phyloP scores from a whole-genome alignment of 2,329 filamentous ascomycete species.

The Mycosphaerelloides madeirae region DNA sequence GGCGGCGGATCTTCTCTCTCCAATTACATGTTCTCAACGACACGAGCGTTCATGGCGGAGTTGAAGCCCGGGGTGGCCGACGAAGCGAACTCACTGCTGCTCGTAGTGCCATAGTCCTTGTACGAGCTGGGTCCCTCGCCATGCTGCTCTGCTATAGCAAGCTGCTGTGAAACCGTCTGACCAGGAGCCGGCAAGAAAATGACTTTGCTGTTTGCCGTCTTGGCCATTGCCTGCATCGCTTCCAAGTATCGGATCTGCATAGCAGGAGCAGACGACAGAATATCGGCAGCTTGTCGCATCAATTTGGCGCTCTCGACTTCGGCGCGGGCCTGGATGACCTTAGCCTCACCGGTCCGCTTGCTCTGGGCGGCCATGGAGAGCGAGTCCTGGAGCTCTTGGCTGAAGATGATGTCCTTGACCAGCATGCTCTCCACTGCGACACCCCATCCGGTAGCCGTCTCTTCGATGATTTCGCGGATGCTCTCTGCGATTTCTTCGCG shows the following conservation, averaged over 20 bases:
- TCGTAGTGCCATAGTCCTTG: slow-evolving; percentile 52
- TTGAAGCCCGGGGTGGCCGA: slow-evolving; percentile 47
- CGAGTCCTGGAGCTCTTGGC: slow-evolving; percentile 87
- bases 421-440: slow-evolving; percentile 97
- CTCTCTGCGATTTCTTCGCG: slow-evolving; percentile 94
- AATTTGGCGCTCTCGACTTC: slow-evolving; percentile 95
- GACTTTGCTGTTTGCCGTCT: slow-evolving; percentile 81
- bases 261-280: slow-evolving; percentile 81
- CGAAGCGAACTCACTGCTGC: slow-evolving; percentile 35
- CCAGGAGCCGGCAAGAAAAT: slow-evolving; percentile 66
- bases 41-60: slow-evolving; percentile 71
- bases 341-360: slow-evolving; percentile 97
- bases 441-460: slow-evolving; percentile 90
- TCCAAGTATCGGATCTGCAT: slow-evolving; percentile 99
- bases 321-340: slow-evolving; percentile 94
- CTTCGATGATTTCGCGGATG: slow-evolving; percentile 95
- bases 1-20: no score
- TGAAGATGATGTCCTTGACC: slow-evolving; percentile 99
- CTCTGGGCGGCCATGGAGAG: slow-evolving; percentile 97
- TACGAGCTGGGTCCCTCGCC: slow-evolving; percentile 55
- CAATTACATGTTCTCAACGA: slow-evolving; percentile 78
- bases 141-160: slow-evolving; percentile 47
- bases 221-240: slow-evolving; percentile 98
- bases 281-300: slow-evolving; percentile 86
- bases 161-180: slow-evolving; percentile 50